phyloP scores from a whole-genome alignment of 768 basidiomycete genomes.

The Hysterangium stoloniferum region DNA sequence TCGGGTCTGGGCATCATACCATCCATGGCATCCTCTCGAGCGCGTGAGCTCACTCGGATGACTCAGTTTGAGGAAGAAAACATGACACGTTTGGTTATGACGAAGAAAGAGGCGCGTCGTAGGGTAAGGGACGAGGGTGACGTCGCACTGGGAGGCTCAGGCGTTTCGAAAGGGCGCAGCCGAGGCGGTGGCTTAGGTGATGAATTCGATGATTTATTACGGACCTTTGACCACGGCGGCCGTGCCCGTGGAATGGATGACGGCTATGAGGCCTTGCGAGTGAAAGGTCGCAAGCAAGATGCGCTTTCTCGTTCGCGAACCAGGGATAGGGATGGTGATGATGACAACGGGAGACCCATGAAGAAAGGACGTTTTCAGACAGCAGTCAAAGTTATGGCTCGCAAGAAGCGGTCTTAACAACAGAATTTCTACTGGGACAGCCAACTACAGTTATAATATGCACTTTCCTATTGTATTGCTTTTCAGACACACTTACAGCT shows the following conservation, averaged over 20 bases:
- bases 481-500: neutral
- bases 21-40: conserved; percentile 53
- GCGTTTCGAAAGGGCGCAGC: conserved; percentile 45
- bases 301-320: conserved; percentile 52
- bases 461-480: neutral
- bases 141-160: conserved; percentile 73
- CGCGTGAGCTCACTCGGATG: conserved; percentile 71
- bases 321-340: conserved; percentile 26
- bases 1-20: conserved; percentile 63
- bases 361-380: conserved; percentile 15
- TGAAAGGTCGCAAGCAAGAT: conserved; percentile 54
- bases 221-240: conserved; percentile 42
- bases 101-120: conserved; percentile 73
- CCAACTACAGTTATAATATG: too few species aligned
- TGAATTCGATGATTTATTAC: conserved; percentile 77
- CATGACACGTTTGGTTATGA: conserved; percentile 84
- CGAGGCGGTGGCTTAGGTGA: conserved; percentile 69
- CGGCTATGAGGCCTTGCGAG: conserved; percentile 77
- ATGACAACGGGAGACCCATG: conserved; percentile 22
- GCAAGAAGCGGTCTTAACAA: conserved; percentile 6
- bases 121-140: conserved; percentile 78
- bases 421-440: too few species aligned
- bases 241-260: conserved; percentile 41
- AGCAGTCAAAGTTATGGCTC: conserved; percentile 4
- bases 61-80: conserved; percentile 92